Evolutionary conservation across 1,284 basidiomycete species (phyloP), one percentile per base, ranked within the genome.

Genomic region (Vanrija sp.): DNA sequence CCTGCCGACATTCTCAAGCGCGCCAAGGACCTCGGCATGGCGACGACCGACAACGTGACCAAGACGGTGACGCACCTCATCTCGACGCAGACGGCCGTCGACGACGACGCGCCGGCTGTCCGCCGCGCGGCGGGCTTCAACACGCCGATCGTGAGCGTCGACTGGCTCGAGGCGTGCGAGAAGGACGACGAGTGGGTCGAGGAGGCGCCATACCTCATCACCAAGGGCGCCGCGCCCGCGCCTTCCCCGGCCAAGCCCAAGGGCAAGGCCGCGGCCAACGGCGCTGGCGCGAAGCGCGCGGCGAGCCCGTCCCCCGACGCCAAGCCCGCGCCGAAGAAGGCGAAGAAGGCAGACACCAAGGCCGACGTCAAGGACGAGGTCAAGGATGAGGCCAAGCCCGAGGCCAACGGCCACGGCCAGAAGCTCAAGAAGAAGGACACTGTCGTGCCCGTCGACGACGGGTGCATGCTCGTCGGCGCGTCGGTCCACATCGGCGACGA

Each of bases 401-500:
- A 35, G 15, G 41, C 25, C 45, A 24, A 47, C 10, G 22, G 41
- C 14, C 7, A 25, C 10, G 24, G 22, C 6, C 16, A 39, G 23
- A 47, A 39, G 38, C 23, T n/a, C 35, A 39, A 47, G 24, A 38
- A 23, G 20, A 24, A 44, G 41, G 41, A 8, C 12, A 16, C 43
- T 15, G 38, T 23, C 35, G 49, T 59, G 15, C 51, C 51, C 10
- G 15, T 59, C 38, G 57, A 59, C 51, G 53, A 59, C 35, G 19
- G 27, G 24, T 53, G 38, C 38, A 9, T 3, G 6, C 46, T 51
- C 18, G 6, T 10, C n/a, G 6, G 4, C 20, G 24, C 6, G 36
- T 77, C 83, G 65, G 84, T 85, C 10, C 82, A 81, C 56, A 66
- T 71, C 25, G 77, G 79, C 44, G 66, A 59, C 2, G 78, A 80